phyloP scores from a whole-genome alignment of 192 early-diverging fungal species.

The Gigaspora rosea region DNA sequence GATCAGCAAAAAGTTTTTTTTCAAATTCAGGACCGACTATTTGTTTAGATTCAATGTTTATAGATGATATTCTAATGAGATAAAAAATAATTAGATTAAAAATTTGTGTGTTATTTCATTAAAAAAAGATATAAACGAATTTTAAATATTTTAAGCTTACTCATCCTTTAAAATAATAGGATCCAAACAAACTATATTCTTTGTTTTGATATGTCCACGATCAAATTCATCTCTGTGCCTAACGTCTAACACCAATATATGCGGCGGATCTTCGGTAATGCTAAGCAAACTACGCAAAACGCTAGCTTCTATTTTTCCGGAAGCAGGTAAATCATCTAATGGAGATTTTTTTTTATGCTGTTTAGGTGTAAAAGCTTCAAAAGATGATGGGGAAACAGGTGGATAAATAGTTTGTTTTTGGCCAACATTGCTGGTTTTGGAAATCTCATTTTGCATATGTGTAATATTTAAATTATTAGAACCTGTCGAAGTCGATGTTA shows the following conservation, averaged over 20 bases:
- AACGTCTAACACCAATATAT: slow-evolving; percentile 27
- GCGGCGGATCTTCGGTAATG: background rate
- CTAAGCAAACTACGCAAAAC: background rate
- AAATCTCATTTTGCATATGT: too few species aligned
- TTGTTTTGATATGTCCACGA: slow-evolving; percentile 24
- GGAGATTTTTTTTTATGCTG: background rate
- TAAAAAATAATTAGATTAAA: background rate
- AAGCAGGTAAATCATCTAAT: background rate
- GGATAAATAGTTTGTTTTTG: too few species aligned
- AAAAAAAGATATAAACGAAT: background rate
- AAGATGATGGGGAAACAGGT: too few species aligned
- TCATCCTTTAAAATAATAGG: slow-evolving; percentile 17
- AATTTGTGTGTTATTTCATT: background rate
- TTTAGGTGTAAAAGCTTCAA: too few species aligned
- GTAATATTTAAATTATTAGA: too few species aligned
- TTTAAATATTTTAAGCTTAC: slow-evolving; percentile 11
- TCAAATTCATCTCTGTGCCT: slow-evolving; percentile 8
- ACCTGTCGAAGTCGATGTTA: too few species aligned
- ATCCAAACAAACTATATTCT: slow-evolving; percentile 31
- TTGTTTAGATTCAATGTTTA: slow-evolving; percentile 19
- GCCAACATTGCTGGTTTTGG: too few species aligned
- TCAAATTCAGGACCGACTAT: slow-evolving; percentile 50
- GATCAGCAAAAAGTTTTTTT: slow-evolving; percentile 61
- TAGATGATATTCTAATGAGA: slow-evolving; percentile 10
- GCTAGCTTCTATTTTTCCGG: background rate